Conservation (phyloP, 2,329 filamentous ascomycete genomes). For the Hymenoscyphus salicellus region DNA sequence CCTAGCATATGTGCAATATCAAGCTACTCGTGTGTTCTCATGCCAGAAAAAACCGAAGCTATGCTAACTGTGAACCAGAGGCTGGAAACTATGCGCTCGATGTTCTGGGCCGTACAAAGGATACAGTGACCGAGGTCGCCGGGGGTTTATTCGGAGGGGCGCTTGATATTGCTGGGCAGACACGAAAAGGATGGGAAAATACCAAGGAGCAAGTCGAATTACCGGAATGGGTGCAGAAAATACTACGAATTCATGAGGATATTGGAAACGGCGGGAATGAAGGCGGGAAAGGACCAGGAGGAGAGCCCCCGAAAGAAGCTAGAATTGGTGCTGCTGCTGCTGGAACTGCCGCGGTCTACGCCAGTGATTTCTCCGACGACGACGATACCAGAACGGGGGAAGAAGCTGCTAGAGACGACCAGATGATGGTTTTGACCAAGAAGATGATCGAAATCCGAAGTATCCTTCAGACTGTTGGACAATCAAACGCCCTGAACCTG, state of each 20-base stretch:
- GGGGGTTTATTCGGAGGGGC: slow-evolving; percentile 68
- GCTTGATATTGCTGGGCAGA: slow-evolving; percentile 74
- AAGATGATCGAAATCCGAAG: slow-evolving; percentile 99
- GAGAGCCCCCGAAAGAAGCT: slow-evolving; percentile 55
- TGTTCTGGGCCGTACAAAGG: slow-evolving; percentile 68
- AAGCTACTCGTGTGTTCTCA: slow-evolving; percentile 70
- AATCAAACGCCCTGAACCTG: slow-evolving; percentile 81
- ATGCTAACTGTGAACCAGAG: slow-evolving; percentile 44
- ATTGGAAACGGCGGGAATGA: slow-evolving; percentile 45
- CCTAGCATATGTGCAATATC: slow-evolving; percentile 91
- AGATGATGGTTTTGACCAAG: slow-evolving; percentile 98
- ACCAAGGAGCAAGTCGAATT: slow-evolving; percentile 74
- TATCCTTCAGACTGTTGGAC: slow-evolving; percentile 85
- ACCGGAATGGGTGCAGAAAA: slow-evolving; percentile 75
- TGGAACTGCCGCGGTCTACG: slow-evolving; percentile 72
- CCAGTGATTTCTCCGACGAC: slow-evolving; percentile 66
- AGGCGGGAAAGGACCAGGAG: slow-evolving; percentile 42
- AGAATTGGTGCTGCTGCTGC: slow-evolving; percentile 60
- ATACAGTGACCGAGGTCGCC: slow-evolving; percentile 67
- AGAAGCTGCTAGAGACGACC: slow-evolving; percentile 79
- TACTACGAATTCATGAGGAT: slow-evolving; percentile 62
- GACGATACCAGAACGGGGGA: slow-evolving; percentile 61
- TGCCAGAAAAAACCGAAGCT: background rate
- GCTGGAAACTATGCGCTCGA: slow-evolving; percentile 76
- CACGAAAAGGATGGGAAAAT: slow-evolving; percentile 74